Evolutionary conservation across 1,139 yeast species (phyloP).

Genomic region (Zygotorulaspora mrakii): DNA sequence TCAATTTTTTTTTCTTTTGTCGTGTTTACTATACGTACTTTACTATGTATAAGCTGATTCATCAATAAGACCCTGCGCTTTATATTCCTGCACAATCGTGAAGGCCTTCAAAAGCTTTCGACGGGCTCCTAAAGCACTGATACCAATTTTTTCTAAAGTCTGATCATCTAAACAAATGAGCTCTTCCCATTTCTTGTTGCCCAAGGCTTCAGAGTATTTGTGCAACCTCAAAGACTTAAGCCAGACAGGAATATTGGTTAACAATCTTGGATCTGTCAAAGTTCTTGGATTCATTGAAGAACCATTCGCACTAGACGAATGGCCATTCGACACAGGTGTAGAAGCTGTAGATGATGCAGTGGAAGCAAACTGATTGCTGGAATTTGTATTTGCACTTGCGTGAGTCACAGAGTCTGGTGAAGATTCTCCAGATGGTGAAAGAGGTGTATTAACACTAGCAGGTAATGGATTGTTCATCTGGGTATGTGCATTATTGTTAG

Average conservation of each 20-base stretch:
- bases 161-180: slow-evolving; percentile 68
- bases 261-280: slow-evolving; percentile 58
- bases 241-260: slow-evolving; percentile 89
- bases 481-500: background rate
- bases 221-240: slow-evolving; percentile 82
- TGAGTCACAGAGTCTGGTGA: background rate
- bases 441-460: background rate
- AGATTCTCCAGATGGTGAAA: background rate
- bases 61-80: slow-evolving; percentile 38
- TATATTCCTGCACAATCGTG: slow-evolving; percentile 62
- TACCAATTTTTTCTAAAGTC: slow-evolving; percentile 73
- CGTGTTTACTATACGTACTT: slow-evolving; percentile 1
- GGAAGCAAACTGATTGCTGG: slow-evolving; percentile 6
- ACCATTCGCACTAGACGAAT: slow-evolving; percentile 12
- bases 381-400: slow-evolving; percentile 9
- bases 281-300: slow-evolving; percentile 58
- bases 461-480: slow-evolving; percentile 12
- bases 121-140: slow-evolving; percentile 90
- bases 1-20: slow-evolving; percentile 1
- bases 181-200: slow-evolving; percentile 73
- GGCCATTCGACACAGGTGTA: slow-evolving; percentile 35
- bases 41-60: slow-evolving; percentile 24
- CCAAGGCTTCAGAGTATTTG: slow-evolving; percentile 83
- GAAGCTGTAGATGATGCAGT: slow-evolving; percentile 1
- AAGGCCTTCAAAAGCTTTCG: slow-evolving; percentile 89